Evolutionary conservation across 345 rosid species (phyloP).

Genomic region (Salix caprea): DNA sequence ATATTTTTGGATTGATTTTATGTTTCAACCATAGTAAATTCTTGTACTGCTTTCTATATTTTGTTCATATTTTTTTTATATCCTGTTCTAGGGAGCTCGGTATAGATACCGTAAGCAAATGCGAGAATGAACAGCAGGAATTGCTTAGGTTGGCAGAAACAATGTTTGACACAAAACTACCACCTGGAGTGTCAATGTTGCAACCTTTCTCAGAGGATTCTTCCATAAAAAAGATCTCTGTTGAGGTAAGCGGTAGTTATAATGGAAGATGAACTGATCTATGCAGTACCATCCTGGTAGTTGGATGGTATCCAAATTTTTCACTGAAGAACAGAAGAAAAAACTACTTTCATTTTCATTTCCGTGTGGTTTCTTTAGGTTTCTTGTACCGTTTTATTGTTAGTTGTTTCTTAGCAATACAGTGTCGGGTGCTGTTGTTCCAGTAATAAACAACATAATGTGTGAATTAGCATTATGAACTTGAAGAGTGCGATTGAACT

Average conservation of each 20-base stretch:
- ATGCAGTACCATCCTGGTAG: neutral
- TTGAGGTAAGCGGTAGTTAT: slow-evolving; percentile 41
- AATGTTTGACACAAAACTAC: slow-evolving; percentile 84
- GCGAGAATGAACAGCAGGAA: slow-evolving; percentile 67
- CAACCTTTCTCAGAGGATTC: slow-evolving; percentile 89
- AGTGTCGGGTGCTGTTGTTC: neutral
- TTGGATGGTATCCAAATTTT: neutral
- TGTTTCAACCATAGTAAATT: neutral
- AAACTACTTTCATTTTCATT: neutral
- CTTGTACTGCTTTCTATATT: neutral
- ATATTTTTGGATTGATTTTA: neutral
- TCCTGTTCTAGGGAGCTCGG: slow-evolving; percentile 68
- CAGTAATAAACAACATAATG: neutral
- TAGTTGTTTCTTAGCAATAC: neutral
- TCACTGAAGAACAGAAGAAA: neutral
- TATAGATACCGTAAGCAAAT: slow-evolving; percentile 52
- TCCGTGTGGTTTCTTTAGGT: neutral
- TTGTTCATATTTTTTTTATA: slow-evolving; percentile 10
- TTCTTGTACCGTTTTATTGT: neutral
- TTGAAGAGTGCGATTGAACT: neutral
- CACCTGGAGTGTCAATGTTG: slow-evolving; percentile 69
- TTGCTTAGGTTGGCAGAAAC: slow-evolving; percentile 67
- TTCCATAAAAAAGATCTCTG: slow-evolving; percentile 67
- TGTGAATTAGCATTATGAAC: neutral
- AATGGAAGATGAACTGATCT: neutral